Evolutionary conservation across 306 rosid species (phyloP), one percentile per base, ranked within the genome.

Genomic region (Medicago lupulina): DNA sequence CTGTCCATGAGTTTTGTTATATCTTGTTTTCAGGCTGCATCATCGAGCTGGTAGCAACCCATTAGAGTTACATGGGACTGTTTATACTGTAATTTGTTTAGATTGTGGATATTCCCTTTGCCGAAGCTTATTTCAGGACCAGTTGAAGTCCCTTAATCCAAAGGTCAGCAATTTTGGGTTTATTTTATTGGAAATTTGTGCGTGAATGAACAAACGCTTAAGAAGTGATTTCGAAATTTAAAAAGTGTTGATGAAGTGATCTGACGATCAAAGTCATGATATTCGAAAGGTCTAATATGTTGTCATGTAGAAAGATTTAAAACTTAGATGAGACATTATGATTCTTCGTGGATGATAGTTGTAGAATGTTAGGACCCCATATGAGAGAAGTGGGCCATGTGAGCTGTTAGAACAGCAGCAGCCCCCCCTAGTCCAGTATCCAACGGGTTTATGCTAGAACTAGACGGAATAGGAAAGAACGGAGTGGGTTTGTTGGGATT

Each of bases 11-110:
- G 79, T 71, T 85, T 72, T 71, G 38, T 46, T 66, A 57, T 74
- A 18, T 81, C 49, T 69, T 75, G 66, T 85, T 80, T 28, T 23
- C 85, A 91, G 98, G 88, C 87, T 94, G 79, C 98, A 94, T 86
- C 98, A 94, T 68, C 90, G 88, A 17, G 97, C 98, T 79, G 97
- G 98, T 78, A 91, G 98, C 86, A 79, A 89, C 82, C 97, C 98
- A 43, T 88, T 94, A 68, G 98, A 94, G 80, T 66, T 94, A 80
- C 98, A 94, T 86, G 98, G 98, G 54, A 94, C 97, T 80, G 98
- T 94, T 46, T 91, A 94, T 77, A 78, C 90, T 54, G 97, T 91
- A 61, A 71, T 84, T 65, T 94, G 98, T 86, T 57, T 86, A 80
- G 86, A 88, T 55, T 94, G 97, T 64, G 88, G 91, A 54, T 87